Conservation (phyloP, 345 rosid genomes). For the Boechera stricta region DNA sequence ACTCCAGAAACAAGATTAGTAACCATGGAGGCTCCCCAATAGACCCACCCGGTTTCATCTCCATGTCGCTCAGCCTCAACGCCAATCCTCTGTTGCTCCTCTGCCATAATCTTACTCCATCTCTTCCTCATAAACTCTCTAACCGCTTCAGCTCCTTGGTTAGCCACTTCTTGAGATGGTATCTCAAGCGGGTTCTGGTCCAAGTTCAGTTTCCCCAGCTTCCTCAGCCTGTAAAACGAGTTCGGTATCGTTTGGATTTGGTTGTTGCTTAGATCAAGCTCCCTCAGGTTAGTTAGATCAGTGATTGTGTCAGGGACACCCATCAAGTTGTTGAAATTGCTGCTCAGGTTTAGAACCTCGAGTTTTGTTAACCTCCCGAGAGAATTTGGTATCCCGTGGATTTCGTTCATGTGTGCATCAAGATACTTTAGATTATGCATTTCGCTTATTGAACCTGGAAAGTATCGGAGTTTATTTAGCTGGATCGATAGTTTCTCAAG, state of each 20-base stretch:
- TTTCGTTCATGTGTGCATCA: conserved; percentile 89
- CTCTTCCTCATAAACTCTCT: conserved; percentile 76
- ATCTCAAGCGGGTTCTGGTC: conserved; percentile 81
- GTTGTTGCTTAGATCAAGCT: conserved; percentile 98
- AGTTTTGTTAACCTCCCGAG: conserved; percentile 77
- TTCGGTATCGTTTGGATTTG: conserved; percentile 79
- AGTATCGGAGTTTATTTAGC: conserved; percentile 70
- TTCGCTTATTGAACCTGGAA: conserved; percentile 80
- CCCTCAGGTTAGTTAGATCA: conserved; percentile 72
- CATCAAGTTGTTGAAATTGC: conserved; percentile 80
- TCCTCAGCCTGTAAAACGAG: conserved; percentile 72
- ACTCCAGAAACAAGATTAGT: conserved; percentile 56
- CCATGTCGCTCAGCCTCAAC: conserved; percentile 60
- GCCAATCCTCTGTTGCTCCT: conserved; percentile 63
- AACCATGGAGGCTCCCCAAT: conserved; percentile 73
- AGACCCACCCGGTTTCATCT: conserved; percentile 68
- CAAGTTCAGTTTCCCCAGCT: conserved; percentile 72
- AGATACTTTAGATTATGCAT: conserved; percentile 69
- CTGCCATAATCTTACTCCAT: conserved; percentile 65
- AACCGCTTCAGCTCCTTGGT: conserved; percentile 74
- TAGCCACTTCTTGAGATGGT: conserved; percentile 71
- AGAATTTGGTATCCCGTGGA: conserved; percentile 70
- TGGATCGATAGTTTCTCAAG: conserved; percentile 73
- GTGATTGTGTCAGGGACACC: conserved; percentile 73
- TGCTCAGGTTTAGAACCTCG: conserved; percentile 76